Conservation (phyloP, 768 basidiomycete genomes). For the Strobilomyces echinocephalus region DNA sequence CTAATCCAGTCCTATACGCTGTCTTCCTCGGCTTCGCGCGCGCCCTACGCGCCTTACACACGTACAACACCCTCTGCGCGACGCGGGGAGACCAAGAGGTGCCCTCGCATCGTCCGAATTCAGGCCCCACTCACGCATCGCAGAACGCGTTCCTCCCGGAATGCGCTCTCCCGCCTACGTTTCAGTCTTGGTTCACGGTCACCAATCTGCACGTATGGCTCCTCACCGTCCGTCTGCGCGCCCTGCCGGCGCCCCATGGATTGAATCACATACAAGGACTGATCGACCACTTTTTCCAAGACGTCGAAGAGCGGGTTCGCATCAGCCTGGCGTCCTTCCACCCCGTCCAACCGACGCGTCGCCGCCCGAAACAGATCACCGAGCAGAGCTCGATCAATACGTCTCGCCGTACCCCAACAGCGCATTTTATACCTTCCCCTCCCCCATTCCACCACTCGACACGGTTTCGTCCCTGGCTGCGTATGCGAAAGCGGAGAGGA, state of each 20-base stretch:
- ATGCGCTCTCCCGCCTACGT: conserved; percentile 83
- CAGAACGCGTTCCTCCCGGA: conserved; percentile 39
- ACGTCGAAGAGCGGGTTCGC: conserved; percentile 87
- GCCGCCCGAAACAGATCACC: conserved; percentile 9
- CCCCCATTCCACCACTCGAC: too few species aligned
- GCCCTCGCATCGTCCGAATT: too few species aligned
- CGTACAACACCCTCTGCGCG: too few species aligned
- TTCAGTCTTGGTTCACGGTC: conserved; percentile 95
- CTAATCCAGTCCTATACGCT: conserved; percentile 43
- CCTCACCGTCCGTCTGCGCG: conserved; percentile 80
- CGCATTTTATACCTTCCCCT: too few species aligned
- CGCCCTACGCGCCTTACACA: too few species aligned
- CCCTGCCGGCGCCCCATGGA: conserved; percentile 66
- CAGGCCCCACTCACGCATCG: not conserved
- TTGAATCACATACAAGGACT: conserved; percentile 71
- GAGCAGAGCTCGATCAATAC: conserved; percentile 24
- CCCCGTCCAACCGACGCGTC: conserved; percentile 14
- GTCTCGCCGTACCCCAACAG: too few species aligned
- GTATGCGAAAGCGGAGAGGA: too few species aligned
- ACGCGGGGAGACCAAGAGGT: too few species aligned
- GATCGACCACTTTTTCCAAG: conserved; percentile 93
- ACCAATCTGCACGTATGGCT: conserved; percentile 93
- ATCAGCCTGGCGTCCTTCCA: conserved; percentile 46
- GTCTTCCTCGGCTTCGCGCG: conserved; percentile 45
- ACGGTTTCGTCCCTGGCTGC: too few species aligned